Base-by-base conservation (phyloP, 2,329 filamentous ascomycete genomes). In the Dryadomyces sulphureus region DNA sequence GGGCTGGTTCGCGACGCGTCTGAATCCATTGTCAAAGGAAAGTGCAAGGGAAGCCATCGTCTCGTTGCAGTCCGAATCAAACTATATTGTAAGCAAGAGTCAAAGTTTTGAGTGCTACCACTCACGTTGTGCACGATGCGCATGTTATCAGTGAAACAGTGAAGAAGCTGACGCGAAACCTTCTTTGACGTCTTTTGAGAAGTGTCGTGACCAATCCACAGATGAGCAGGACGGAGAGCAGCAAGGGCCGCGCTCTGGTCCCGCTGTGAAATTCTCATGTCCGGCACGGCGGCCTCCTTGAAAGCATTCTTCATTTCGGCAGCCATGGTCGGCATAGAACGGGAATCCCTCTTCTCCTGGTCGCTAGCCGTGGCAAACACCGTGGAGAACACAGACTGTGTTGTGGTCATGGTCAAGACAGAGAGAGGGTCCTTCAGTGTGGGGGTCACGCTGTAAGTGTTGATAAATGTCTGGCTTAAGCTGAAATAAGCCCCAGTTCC, bases 1-100 rank as follows among this genome's bases (percentile, higher is more conserved):
- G n/a, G 35, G 16, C 16, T 20, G 30, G 2, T 56, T 54, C 27
- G 61, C 53, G 8, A 57, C 53, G 6, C 61, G 58, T 5, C 48
- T 48, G 48, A 64, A 65, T 6, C 62, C 62, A 21, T 55, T 47
- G 6, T 61, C 62, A 48, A 62, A 65, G 35, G 54, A 55, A 41
- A 65, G 59, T 19, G 53, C 55, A 48, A 57, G 56, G 2, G 55
- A 52, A 16, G 46, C 55, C 45, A 49, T 44, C n/a, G 52, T 49
- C 2, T 42, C 27, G 40, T 30, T 52, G 45, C 8, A 49, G 39
- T 12, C 44, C 5, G 42, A 19, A 20, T 56, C 55, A 41, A 56
- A 57, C 55, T 57, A 16, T 14, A 32, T 32, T 32, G 27, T 32
- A 32, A 32, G 27, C 11, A 32, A 12, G 11, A 32, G n/a, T 32